These are phyloP conservation scores for Akebia trifoliata DNA, from an alignment of 164 flowering plant species.

Conservation along the genomic window DNA sequence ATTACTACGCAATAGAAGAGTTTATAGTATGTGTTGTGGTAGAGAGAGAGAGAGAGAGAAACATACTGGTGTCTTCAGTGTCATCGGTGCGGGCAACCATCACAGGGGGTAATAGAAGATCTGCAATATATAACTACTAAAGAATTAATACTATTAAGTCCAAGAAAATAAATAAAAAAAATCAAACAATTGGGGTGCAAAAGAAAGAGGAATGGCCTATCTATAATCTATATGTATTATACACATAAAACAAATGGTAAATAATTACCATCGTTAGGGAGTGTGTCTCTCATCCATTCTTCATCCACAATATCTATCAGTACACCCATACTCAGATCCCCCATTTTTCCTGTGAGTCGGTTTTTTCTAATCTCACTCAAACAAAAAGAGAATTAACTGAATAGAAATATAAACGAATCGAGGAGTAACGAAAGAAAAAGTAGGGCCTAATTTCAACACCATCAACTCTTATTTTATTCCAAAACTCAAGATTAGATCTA, in stretches of 20 bases:
- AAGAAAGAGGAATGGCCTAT: not conserved
- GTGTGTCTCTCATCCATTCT: constrained; percentile 76
- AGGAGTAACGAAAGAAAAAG: too few species aligned
- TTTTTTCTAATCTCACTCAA: too few species aligned
- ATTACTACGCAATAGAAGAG: too few species aligned
- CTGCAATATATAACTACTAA: constrained; percentile 26
- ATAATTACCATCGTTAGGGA: constrained; percentile 56
- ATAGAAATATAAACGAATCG: too few species aligned
- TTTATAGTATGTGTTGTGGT: too few species aligned
- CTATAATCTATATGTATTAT: not conserved
- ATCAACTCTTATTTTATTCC: too few species aligned
- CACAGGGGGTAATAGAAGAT: constrained; percentile 55
- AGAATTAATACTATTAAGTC: not conserved
- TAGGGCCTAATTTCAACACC: too few species aligned
- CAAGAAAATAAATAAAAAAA: not conserved
- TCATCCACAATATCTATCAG: constrained; percentile 67
- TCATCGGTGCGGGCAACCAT: constrained; percentile 61
- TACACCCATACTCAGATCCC: constrained; percentile 52
- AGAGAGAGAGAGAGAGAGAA: too few species aligned
- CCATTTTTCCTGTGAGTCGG: constrained; percentile 36
- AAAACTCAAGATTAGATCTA: too few species aligned
- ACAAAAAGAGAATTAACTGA: too few species aligned
- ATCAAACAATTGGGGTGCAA: not conserved
- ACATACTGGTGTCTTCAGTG: constrained; percentile 72
- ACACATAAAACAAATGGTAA: not conserved